Evolutionary conservation across 2,329 filamentous ascomycete genomes (phyloP), one percentile per base, ranked within the genome.

Genomic region (Phoma herbarum): DNA sequence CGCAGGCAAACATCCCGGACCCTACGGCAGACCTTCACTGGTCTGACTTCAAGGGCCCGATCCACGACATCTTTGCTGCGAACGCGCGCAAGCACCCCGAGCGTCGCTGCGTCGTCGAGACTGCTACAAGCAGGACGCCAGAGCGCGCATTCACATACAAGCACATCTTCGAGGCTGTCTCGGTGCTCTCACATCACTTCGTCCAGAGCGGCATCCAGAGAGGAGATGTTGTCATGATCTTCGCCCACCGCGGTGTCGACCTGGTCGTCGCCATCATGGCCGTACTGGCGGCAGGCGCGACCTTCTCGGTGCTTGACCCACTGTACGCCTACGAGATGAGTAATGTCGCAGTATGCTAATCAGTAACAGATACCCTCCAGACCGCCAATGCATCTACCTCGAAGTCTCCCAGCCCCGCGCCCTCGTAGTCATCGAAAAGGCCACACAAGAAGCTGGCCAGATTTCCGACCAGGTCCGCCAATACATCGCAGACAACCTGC

Each of bases 141-240:
- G 81, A 88, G 73, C 83, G 91, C 62, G 79, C 78, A 47, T 97
- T 95, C 77, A 94, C 88, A 23, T 98, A 97, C 77, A 82, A 83
- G 64, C 91, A 96, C 71, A 97, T 98, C 72, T 85, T 93, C 72
- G 90, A 97, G 79, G 89, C 90, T 0, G 90, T 91, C 28, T 96
- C 96, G 74, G 83, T 87, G 18, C 77, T 97, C 7, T 91, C 92
- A 22, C 88, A 96, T 78, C 86, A 96, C 72, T 83, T 97, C 20
- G 85, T 90, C 52, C 83, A 89, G 49, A 84, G 87, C 69, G 93
- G 93, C 57, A 83, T 92, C 63, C 83, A 88, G 59, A 83, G 87
- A 66, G 93, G 92, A 9, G 93, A 98, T 73, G 93, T 97, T 2
- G 92, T 97, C 69, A 96, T 97, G 91, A 91, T 95, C 63, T 97